Conservation (phyloP, 768 basidiomycete species). For the Cystobasidiopsis lactophilus region DNA sequence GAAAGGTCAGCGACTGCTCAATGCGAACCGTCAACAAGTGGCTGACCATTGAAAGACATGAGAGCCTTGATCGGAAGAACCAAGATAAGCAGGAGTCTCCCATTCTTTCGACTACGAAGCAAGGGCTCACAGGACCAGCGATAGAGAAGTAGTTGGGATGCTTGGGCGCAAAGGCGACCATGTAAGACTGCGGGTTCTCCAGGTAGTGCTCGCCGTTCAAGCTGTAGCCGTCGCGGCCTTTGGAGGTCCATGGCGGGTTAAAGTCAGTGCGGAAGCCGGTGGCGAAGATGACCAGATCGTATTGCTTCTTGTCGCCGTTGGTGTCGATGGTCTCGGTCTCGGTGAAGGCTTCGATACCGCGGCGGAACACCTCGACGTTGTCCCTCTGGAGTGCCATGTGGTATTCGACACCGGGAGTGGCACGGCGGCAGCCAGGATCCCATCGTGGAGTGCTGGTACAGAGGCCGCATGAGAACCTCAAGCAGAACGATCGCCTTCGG, state of each 20-base stretch:
- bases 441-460: not conserved
- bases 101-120: too few species aligned
- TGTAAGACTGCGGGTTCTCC: not conserved
- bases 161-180: not conserved
- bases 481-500: too few species aligned
- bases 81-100: too few species aligned
- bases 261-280: slow-evolving; percentile 3
- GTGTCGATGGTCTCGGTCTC: slow-evolving; percentile 1
- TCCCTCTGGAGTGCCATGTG: slow-evolving; percentile 1
- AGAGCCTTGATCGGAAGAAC: too few species aligned
- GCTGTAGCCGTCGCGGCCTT: not conserved
- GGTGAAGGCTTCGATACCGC: not conserved
- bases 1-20: not conserved
- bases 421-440: not conserved
- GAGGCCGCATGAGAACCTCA: too few species aligned
- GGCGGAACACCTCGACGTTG: slow-evolving; percentile 1
- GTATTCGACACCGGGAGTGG: slow-evolving; percentile 7
- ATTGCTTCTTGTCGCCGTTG: not conserved
- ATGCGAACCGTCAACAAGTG: too few species aligned
- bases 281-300: slow-evolving; percentile 8
- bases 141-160: not conserved
- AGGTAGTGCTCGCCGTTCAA: not conserved
- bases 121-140: not conserved
- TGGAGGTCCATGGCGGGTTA: not conserved
- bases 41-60: too few species aligned